phyloP scores from a whole-genome alignment of 495 filamentous ascomycete genomes.

The Podospora appendiculata region DNA sequence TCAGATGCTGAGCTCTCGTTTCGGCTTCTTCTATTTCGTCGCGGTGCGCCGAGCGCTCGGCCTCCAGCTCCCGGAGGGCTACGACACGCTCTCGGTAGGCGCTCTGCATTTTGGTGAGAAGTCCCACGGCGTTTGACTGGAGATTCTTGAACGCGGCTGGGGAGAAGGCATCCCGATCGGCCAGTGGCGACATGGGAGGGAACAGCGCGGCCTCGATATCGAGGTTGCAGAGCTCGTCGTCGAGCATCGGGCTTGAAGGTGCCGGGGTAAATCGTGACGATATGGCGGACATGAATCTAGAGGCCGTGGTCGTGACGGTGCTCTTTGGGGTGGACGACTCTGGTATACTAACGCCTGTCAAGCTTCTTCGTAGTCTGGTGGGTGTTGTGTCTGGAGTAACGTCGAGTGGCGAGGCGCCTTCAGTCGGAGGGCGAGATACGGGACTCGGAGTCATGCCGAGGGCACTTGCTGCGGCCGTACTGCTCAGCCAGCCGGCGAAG shows the following conservation, averaged over 20 bases:
- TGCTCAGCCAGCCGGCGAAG: conserved; percentile 28
- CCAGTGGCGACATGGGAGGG: conserved; percentile 30
- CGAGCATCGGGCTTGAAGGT: conserved; percentile 13
- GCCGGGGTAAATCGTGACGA: conserved; percentile 31
- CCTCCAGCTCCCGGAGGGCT: conserved; percentile 49
- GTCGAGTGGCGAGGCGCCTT: conserved; percentile 1
- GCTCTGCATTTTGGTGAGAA: conserved; percentile 57
- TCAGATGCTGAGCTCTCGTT: conserved; percentile 56
- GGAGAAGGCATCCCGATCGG: conserved; percentile 43
- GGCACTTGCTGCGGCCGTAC: conserved; percentile 11
- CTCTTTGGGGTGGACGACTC: conserved; percentile 27
- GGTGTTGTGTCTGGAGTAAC: conserved; percentile 23
- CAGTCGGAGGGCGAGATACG: background rate
- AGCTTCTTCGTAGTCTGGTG: conserved; percentile 15
- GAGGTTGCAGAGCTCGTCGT: conserved; percentile 59
- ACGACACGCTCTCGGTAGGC: conserved; percentile 61
- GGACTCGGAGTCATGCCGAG: conserved; percentile 6
- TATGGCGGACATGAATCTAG: conserved; percentile 37
- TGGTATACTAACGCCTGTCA: conserved; percentile 1
- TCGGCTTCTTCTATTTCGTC: conserved; percentile 75
- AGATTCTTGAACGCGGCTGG: conserved; percentile 64
- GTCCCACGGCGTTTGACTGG: conserved; percentile 56
- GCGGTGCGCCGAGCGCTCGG: conserved; percentile 54
- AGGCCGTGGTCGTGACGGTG: conserved; percentile 16
- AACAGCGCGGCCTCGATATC: conserved; percentile 59